These are phyloP conservation scores for Phytophthora fragariaefolia DNA, from an alignment of 352 stramenopile genomes.

Conservation along the genomic window DNA sequence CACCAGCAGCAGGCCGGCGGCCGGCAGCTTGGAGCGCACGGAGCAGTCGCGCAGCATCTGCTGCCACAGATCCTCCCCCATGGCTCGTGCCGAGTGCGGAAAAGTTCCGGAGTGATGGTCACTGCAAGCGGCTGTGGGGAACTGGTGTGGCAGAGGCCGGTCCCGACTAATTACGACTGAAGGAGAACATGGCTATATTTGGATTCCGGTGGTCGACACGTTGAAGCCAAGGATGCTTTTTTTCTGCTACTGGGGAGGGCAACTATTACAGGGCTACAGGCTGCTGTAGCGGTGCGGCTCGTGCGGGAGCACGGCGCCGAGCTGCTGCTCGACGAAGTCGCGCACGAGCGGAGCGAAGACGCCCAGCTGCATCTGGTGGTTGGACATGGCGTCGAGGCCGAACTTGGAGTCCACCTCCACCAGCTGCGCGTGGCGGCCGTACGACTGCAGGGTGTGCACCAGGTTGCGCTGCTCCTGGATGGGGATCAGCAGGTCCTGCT, in stretches of 20 bases:
- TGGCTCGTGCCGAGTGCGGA: neutral
- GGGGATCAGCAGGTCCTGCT: conserved; percentile 81
- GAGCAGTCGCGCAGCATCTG: conserved; percentile 85
- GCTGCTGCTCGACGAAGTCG: conserved; percentile 64
- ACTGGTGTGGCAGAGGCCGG: neutral
- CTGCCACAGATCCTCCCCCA: conserved; percentile 73
- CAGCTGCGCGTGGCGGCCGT: conserved; percentile 57
- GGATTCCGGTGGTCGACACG: too few species aligned
- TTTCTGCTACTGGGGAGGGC: too few species aligned
- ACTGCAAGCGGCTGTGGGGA: neutral
- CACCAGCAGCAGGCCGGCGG: conserved; percentile 71
- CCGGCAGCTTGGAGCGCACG: conserved; percentile 75
- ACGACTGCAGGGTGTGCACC: conserved; percentile 77
- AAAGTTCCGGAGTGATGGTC: conserved; percentile 7
- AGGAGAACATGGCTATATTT: too few species aligned
- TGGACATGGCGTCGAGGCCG: conserved; percentile 87
- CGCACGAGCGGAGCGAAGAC: conserved; percentile 70
- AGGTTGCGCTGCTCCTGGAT: conserved; percentile 77
- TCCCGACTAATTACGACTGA: too few species aligned
- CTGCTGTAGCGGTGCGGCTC: conserved; percentile 80
- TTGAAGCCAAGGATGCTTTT: too few species aligned
- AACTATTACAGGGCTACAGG: too few species aligned
- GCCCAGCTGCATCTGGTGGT: conserved; percentile 73
- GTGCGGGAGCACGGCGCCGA: conserved; percentile 50
- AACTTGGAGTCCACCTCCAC: conserved; percentile 81